These are phyloP conservation scores for Entomortierella lignicola DNA, from an alignment of 192 early-diverging fungal species.

Conservation along the genomic window DNA sequence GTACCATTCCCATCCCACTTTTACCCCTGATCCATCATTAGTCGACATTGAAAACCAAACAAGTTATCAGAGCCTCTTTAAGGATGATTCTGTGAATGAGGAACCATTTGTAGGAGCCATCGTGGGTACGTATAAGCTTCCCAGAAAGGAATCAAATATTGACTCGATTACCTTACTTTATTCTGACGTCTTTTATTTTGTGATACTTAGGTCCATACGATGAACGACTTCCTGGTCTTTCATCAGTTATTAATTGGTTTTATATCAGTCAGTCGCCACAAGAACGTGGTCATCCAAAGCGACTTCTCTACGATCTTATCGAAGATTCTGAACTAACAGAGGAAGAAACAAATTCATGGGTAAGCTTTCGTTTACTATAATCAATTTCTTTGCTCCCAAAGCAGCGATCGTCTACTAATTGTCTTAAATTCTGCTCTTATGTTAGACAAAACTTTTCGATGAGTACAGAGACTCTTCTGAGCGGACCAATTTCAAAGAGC, in stretches of 20 bases:
- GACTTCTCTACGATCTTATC: slow-evolving; percentile 69
- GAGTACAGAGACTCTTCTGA: slow-evolving; percentile 66
- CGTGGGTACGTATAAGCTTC: slow-evolving; percentile 72
- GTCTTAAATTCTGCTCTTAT: neutral
- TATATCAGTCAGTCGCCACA: slow-evolving; percentile 68
- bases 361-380: slow-evolving; percentile 22
- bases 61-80: slow-evolving; percentile 84
- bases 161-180: neutral
- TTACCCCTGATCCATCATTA: slow-evolving; percentile 87
- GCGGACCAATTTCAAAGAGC: slow-evolving; percentile 72
- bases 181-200: neutral
- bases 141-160: too few species aligned
- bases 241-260: slow-evolving; percentile 91
- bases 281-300: slow-evolving; percentile 73
- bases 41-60: slow-evolving; percentile 92
- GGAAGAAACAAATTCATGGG: slow-evolving; percentile 64
- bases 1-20: slow-evolving; percentile 96
- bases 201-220: slow-evolving; percentile 80
- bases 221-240: slow-evolving; percentile 76
- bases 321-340: slow-evolving; percentile 60
- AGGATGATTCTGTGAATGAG: slow-evolving; percentile 62
- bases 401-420: neutral
- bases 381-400: neutral
- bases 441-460: slow-evolving; percentile 67
- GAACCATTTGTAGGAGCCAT: slow-evolving; percentile 94